These are phyloP conservation scores for Aspergillus fructus DNA, from an alignment of 2,329 filamentous ascomycete species.

Conservation along the genomic window DNA sequence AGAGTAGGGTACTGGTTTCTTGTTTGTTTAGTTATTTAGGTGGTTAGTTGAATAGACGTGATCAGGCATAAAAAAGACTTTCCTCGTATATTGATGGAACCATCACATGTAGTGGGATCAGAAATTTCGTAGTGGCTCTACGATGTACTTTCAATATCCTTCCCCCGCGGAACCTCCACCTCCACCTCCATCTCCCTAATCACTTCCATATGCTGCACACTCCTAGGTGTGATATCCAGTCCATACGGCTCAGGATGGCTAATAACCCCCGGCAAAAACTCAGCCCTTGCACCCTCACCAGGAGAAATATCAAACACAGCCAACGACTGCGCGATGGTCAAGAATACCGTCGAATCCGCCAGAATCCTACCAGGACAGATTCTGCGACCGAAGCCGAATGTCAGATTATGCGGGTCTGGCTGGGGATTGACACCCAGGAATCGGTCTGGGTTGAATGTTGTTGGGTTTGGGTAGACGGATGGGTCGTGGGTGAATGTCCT, in stretches of 20 bases:
- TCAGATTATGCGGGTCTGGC: background rate
- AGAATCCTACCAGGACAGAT: conserved; percentile 6
- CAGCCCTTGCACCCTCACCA: background rate
- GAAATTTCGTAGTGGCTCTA: no score
- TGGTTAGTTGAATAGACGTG: background rate
- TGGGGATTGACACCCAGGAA: background rate
- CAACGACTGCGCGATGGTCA: background rate
- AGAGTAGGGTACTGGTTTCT: no score
- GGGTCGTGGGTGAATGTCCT: conserved; percentile 13
- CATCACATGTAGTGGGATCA: no score
- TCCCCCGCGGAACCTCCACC: conserved; percentile 1
- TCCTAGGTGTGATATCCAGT: conserved; percentile 1
- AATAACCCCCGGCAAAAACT: conserved; percentile 5
- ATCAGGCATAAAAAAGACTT: no score
- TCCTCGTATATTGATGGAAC: no score
- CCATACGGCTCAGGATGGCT: conserved; percentile 10
- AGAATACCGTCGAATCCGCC: background rate
- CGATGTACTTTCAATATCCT: background rate
- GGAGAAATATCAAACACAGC: background rate
- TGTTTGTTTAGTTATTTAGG: background rate
- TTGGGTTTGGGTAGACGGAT: background rate
- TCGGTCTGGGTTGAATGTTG: conserved; percentile 7
- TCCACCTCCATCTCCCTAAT: background rate
- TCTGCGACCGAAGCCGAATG: conserved; percentile 12
- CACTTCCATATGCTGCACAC: background rate